A percentile compares a stretch with the other conserved stretches of the same genome.
Evolutionary conservation across 2,329 filamentous ascomycete genomes (phyloP).

Genomic region (Penicillium rolfsii): DNA sequence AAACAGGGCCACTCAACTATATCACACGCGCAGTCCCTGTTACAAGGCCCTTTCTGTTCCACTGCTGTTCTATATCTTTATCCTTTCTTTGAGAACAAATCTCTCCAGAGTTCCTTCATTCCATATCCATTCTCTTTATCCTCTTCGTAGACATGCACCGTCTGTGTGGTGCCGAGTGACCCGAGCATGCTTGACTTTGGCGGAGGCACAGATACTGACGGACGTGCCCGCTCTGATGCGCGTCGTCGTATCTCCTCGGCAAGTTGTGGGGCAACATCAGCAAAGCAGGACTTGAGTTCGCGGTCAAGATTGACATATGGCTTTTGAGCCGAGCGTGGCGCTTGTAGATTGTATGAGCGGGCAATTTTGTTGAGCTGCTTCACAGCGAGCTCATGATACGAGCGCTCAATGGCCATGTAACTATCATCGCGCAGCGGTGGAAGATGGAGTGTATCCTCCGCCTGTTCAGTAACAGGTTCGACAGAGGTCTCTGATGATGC

Average conservation of each 20-base stretch:
- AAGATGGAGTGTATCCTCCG: constrained; percentile 44
- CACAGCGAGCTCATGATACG: constrained; percentile 77
- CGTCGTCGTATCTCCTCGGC: constrained; percentile 72
- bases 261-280: constrained; percentile 79
- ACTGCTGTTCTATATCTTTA: background rate
- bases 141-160: constrained; percentile 72
- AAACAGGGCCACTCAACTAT: background rate
- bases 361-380: constrained; percentile 77
- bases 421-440: constrained; percentile 74
- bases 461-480: constrained; percentile 15
- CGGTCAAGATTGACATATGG: constrained; percentile 84
- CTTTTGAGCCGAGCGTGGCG: constrained; percentile 88
- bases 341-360: constrained; percentile 92
- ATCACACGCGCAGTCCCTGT: background rate
- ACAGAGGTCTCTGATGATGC: constrained; percentile 4
- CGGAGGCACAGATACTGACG: constrained; percentile 34
- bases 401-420: constrained; percentile 73
- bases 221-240: constrained; percentile 55
- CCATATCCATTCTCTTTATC: constrained; percentile 74
- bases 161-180: constrained; percentile 53
- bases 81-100: constrained; percentile 61
- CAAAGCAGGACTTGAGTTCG: constrained; percentile 79
- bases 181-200: constrained; percentile 61
- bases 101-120: constrained; percentile 85
- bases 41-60: background rate